Base-by-base conservation (phyloP, 2,329 filamentous ascomycete species). In the Cercospora brassicicola region DNA sequence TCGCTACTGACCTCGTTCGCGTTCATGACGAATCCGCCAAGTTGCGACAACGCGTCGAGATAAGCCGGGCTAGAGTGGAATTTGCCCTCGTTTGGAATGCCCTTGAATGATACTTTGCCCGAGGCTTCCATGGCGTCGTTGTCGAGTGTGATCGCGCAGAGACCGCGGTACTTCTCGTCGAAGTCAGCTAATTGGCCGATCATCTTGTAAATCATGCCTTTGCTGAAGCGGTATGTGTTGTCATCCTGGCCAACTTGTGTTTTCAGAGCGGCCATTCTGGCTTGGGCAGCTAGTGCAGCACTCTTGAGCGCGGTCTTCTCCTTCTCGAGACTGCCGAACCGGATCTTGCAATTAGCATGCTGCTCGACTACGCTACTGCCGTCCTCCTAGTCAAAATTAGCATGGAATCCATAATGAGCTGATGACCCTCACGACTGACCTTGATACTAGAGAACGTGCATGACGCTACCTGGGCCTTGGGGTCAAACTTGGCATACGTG, bases 1-100 rank as follows among this genome's bases (percentile, higher is more conserved):
- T 42, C 36, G 36, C 36, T 15, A 42, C 36, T 42, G 36, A 42
- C 36, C 51, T 76, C 73, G 56, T 74, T 73, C 13, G 71, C 31
- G 74, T 70, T 70, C 66, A 70, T 69, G 26, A 63, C 61, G 28
- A 68, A 70, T 3, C 69, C 69, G 36, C 66, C 76, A 3, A 79
- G 66, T 62, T 80, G 79, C 23, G 76, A 75, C n/a, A 79, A 70
- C 53, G 78, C 78, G 72, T 82, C 80, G 33, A 81, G 80, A 64
- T 73, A 77, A 65, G 79, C 77, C 10, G 72, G 73, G 26, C 66
- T 64, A 7, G 68, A 69, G 51, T 67, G 48, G 20, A 62, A 75
- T 23, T 66, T 69, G 56, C 69, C 72, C 6, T 70, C 67, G 15
- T 67, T 68, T 18, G 61, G 30, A 11, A 70, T 68, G 15, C 65